Evolutionary conservation across 2,329 filamentous ascomycete species (phyloP), one percentile per base, ranked within the genome.

Genomic region (Aspergillus novoparasiticus): DNA sequence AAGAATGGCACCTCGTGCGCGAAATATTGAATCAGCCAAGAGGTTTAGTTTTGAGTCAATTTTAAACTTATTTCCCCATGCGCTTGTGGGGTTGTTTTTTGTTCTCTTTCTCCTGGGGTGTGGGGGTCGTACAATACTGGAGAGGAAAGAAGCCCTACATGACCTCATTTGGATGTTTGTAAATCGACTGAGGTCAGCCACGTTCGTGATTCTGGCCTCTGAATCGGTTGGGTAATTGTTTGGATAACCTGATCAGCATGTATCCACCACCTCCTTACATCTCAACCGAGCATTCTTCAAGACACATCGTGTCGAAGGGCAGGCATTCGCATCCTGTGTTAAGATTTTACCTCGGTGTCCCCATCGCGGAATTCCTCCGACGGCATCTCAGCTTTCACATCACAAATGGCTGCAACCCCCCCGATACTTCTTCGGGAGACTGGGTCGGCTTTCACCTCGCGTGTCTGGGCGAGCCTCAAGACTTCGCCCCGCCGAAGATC

Each of bases 1-100:
- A 50, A n/a, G 26, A 50, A 23, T 23, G 21, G 14, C 16, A n/a
- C 16, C 23, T 50, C n/a, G 51, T n/a, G 30, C 32, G 51, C 32
- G 51, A 36, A 23, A 36, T 19, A 16, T 55, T 41, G 32, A 11
- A 23, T 55, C 19, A 39, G 51, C 51, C 32, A 39, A 55, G 51
- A 36, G 11, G 4, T 19, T 39, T 55, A 55, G 51, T 16, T 26
- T 23, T 8, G 14, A 36, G 21, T 55, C 34, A 36, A 55, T 23
- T 54, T 55, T 55, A 55, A 39, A 39, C 51, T 36, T 55, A 55
- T 55, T 55, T 26, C 34, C 14, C 51, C 51, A 55, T 55, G 30
- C 11, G 6, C 16, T 36, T 19, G 51, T 55, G 51, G 32, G 39
- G 39, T 41, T 41, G 1, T n/a, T 19, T 41, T 9, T n/a, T 2